Percentiles rank a stretch among this genome's conserved stretches.
phyloP scores from a whole-genome alignment of 2,329 filamentous ascomycete genomes.

The Aspergillus ochraceus region DNA sequence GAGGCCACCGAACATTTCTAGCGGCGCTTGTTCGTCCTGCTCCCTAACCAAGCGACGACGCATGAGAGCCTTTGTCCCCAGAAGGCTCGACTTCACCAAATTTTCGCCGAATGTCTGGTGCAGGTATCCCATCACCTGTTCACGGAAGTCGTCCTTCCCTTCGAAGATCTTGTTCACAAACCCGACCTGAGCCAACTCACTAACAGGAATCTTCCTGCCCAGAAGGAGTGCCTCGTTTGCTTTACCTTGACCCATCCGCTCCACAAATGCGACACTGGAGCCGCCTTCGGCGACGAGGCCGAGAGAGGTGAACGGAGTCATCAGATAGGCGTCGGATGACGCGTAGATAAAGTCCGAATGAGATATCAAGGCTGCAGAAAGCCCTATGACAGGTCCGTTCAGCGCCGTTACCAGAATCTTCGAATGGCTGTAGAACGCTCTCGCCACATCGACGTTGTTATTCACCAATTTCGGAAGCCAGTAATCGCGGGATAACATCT shows the following conservation, averaged over 20 bases:
- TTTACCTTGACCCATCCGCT: conserved; percentile 59
- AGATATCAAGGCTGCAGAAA: conserved; percentile 71
- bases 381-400: conserved; percentile 78
- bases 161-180: conserved; percentile 69
- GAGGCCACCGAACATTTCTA: conserved; percentile 1
- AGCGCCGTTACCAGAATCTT: conserved; percentile 81
- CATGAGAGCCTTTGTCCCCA: conserved; percentile 3
- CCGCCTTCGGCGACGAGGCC: conserved; percentile 80
- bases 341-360: conserved; percentile 83
- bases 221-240: conserved; percentile 84
- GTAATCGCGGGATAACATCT: no score
- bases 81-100: not conserved
- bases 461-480: not conserved
- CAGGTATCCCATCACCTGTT: not conserved
- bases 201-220: conserved; percentile 65
- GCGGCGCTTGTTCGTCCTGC: not conserved
- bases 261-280: conserved; percentile 68
- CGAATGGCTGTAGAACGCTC: conserved; percentile 79
- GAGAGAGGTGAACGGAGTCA: conserved; percentile 78
- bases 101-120: not conserved
- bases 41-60: not conserved
- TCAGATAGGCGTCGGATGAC: conserved; percentile 68
- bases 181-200: conserved; percentile 66
- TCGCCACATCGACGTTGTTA: conserved; percentile 76
- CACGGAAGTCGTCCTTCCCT: not conserved